phyloP scores from a whole-genome alignment of 352 stramenopile genomes.

The Pythium phragmiticola region DNA sequence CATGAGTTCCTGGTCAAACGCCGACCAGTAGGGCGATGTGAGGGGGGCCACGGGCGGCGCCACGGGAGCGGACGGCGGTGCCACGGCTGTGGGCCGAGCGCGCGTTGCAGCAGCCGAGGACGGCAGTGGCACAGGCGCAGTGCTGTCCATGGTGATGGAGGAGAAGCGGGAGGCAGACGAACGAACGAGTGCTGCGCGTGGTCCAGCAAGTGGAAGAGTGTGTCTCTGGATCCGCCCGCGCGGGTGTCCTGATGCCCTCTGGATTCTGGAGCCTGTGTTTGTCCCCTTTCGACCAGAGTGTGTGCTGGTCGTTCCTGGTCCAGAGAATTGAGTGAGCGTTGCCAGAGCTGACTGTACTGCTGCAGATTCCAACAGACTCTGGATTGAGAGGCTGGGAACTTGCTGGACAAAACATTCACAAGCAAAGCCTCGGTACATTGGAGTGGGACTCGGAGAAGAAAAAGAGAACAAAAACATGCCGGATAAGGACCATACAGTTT shows the following conservation, averaged over 20 bases:
- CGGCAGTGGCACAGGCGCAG: slow-evolving; percentile 2
- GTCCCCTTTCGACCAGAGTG: too few relatives aligned
- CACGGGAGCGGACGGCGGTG: background rate
- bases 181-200: background rate
- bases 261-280: background rate
- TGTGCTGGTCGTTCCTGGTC: background rate
- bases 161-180: background rate
- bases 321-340: background rate
- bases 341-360: too few relatives aligned
- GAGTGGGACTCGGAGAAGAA: background rate
- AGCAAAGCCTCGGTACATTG: slow-evolving; percentile 3
- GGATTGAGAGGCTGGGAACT: too few relatives aligned
- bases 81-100: slow-evolving; percentile 6
- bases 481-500: background rate
- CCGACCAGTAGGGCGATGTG: slow-evolving; percentile 23
- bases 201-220: slow-evolving; percentile 15
- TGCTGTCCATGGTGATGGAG: slow-evolving; percentile 15
- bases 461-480: background rate
- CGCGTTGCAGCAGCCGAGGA: background rate
- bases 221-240: background rate
- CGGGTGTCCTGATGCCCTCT: slow-evolving; percentile 16
- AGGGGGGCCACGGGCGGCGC: background rate
- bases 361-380: too few relatives aligned
- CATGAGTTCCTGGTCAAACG: slow-evolving; percentile 33
- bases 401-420: slow-evolving; percentile 4